A percentile compares a stretch with the other conserved stretches of the same genome.
These are phyloP conservation scores for Keithomyces neogunnii DNA, from an alignment of 2,329 filamentous ascomycete genomes.

Conservation along the genomic window DNA sequence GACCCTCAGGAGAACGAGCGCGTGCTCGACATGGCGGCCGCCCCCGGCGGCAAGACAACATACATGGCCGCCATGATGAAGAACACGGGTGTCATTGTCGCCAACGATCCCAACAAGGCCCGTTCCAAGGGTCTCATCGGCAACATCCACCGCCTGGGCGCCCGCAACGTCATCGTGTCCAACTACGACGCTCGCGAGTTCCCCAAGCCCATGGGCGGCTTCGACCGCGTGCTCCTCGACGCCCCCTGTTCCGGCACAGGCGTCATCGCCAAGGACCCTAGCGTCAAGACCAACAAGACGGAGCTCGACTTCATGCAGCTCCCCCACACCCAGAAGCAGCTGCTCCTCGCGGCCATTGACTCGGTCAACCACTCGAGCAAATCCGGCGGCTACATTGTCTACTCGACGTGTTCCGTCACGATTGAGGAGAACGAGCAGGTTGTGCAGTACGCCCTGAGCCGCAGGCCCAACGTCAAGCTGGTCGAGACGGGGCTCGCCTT, in stretches of 20 bases:
- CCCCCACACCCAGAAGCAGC: conserved; percentile 90
- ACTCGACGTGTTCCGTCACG: conserved; percentile 92
- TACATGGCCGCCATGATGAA: conserved; percentile 59
- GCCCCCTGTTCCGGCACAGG: conserved; percentile 94
- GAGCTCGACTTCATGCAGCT: conserved; percentile 90
- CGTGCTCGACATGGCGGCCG: conserved; percentile 56
- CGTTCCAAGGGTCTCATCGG: conserved; percentile 96
- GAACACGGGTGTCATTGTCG: conserved; percentile 91
- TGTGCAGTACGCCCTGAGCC: conserved; percentile 85
- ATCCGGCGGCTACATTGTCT: conserved; percentile 90
- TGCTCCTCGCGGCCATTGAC: conserved; percentile 88
- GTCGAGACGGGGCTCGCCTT: conserved; percentile 88
- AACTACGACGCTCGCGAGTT: conserved; percentile 94
- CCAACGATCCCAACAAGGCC: conserved; percentile 91
- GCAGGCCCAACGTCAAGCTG: conserved; percentile 86
- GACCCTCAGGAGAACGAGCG: conserved; percentile 90
- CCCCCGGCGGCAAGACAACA: conserved; percentile 19
- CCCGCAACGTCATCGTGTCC: conserved; percentile 89
- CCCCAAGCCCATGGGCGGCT: conserved; percentile 88
- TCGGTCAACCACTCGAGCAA: conserved; percentile 86
- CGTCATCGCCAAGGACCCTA: conserved; percentile 93
- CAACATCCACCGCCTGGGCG: conserved; percentile 91
- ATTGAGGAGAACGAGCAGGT: conserved; percentile 87
- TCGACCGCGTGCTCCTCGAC: conserved; percentile 89
- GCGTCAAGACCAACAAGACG: conserved; percentile 97